phyloP scores from a whole-genome alignment of 441 rosid species.

The Macaranga tanarius region DNA sequence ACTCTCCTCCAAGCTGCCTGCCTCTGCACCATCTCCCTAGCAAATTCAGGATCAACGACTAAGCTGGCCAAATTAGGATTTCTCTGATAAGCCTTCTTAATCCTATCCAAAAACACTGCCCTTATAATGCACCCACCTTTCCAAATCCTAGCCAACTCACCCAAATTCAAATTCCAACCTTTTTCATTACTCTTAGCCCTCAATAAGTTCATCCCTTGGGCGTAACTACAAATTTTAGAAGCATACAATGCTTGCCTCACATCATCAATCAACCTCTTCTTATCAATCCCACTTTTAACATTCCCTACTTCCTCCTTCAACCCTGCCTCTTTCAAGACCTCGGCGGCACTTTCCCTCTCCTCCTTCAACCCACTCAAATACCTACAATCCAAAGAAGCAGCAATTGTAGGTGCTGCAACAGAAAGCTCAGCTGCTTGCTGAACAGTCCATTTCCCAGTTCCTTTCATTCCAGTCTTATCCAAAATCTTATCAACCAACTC shows the following conservation, averaged over 20 bases:
- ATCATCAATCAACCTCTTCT: constrained; percentile 88
- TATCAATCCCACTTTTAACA: constrained; percentile 49
- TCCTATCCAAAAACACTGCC: constrained; percentile 93
- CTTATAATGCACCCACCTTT: constrained; percentile 95
- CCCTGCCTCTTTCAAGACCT: constrained; percentile 67
- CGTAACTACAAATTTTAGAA: constrained; percentile 89
- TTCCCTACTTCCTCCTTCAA: constrained; percentile 59
- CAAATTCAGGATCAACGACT: constrained; percentile 91
- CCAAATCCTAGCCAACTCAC: constrained; percentile 93
- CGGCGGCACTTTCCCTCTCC: constrained; percentile 68
- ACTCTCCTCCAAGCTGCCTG: constrained; percentile 98
- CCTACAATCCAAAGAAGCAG: constrained; percentile 85
- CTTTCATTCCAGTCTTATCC: constrained; percentile 98
- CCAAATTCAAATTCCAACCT: constrained; percentile 78
- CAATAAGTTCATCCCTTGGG: constrained; percentile 93
- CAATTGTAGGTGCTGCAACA: constrained; percentile 93
- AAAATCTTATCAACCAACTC: constrained; percentile 86
- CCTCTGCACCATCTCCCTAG: constrained; percentile 95
- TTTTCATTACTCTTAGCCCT: constrained; percentile 80
- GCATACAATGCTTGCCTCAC: constrained; percentile 92
- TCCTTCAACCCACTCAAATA: constrained; percentile 89
- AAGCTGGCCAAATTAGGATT: constrained; percentile 82
- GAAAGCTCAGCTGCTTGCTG: constrained; percentile 96
- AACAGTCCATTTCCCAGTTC: constrained; percentile 98
- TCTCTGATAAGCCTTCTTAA: constrained; percentile 88